Base-by-base conservation (phyloP, 2,329 filamentous ascomycete species). In the Huntiella moniliformis region DNA sequence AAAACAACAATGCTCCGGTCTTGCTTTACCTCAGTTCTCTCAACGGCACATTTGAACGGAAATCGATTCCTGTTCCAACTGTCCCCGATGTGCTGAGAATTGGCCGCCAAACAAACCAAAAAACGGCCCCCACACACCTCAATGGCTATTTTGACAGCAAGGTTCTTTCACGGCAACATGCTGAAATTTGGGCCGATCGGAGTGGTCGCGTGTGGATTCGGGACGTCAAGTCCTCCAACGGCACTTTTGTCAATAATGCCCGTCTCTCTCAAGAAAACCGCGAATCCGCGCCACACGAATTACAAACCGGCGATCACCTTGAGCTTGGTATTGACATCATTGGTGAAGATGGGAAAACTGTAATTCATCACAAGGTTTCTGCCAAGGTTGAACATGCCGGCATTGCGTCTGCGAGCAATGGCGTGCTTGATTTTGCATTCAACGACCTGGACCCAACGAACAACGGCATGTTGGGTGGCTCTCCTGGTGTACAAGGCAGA, bases 141-240 rank as follows among this genome's bases (percentile, higher is more conserved):
- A 98, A 98, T 62, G 91, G 91, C 33, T 98, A 82, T 61, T 98
- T 98, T 57, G 91, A 98, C 61, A 96, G 88, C 44, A 98, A 98
- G 62, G 91, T 98, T 18, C 72, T 98, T 17, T 96, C 91, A 35
- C 74, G 91, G 55, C 86, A 95, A 59, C 91, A 98, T 60, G 91
- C 91, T 33, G 91, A 98, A 60, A 82, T 98, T 34, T 96, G 86
- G 77, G 86, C 91, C n/a, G 73, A 77, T 51, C 62, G 67, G 45
- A 78, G 82, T 51, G 87, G 87, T 45, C 93, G 94, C 59, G 81
- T 98, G 38, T 96, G 79, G 73, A 96, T 98, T 54, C 77, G 87
- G 48, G 91, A 98, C 63, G 82, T 98, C 55, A 98, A 96, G 63
- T 96, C 91, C 0, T 98, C 91, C 36, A 98, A 98, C 58, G 91